Evolutionary conservation across 306 rosid species (phyloP).

Genomic region (Gillenia trifoliata): DNA sequence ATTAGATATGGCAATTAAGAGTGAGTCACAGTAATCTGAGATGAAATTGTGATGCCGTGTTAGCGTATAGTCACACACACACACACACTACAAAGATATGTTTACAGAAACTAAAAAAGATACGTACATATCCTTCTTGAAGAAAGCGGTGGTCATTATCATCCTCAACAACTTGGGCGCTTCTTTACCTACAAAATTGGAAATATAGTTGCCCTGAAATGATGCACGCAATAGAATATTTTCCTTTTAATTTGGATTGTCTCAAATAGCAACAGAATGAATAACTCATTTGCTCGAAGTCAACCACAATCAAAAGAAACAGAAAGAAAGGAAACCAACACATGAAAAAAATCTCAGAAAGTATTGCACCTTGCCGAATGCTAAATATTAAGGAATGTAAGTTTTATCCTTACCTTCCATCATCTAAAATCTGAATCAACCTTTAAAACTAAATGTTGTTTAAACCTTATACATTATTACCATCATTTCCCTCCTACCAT

Average conservation of each 20-base stretch:
- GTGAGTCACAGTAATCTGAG: slow-evolving; percentile 87
- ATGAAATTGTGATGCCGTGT: not conserved
- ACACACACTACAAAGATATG: not conserved
- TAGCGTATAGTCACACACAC: not conserved
- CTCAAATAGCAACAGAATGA: not conserved
- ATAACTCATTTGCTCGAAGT: not conserved
- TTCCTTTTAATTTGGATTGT: not conserved
- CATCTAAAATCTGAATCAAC: not conserved
- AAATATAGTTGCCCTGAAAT: not conserved
- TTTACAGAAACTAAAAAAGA: not conserved
- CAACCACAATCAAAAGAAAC: not conserved
- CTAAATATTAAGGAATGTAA: not conserved
- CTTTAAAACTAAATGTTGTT: not conserved
- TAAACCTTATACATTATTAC: not conserved
- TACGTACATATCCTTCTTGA: slow-evolving; percentile 78
- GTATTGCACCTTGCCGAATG: not conserved
- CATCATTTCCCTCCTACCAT: not conserved
- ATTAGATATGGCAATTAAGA: slow-evolving; percentile 57
- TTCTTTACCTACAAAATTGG: slow-evolving; percentile 41
- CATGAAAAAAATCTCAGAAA: not conserved
- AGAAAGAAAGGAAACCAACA: not conserved
- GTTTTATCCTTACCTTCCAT: not conserved
- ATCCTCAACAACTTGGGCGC: slow-evolving; percentile 29
- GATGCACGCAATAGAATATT: not conserved
- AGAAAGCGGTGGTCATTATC: slow-evolving; percentile 49